Conservation (phyloP, 495 filamentous ascomycete species). For the Saxophila tyrrhenica region DNA sequence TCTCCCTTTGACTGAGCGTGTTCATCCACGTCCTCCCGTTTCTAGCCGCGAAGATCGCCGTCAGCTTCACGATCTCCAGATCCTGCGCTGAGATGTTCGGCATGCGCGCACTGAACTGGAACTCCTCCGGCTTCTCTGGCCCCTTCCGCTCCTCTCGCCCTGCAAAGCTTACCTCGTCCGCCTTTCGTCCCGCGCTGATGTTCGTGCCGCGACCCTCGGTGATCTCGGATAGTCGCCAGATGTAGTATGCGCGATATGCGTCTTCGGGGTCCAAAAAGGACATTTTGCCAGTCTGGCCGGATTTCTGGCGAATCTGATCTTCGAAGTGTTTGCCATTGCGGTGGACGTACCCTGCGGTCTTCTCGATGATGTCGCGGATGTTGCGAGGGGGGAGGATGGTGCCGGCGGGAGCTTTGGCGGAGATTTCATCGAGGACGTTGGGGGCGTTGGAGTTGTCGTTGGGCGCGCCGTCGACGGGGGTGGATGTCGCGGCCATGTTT, state of each 20-base stretch:
- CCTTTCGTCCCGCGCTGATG: conserved; percentile 62
- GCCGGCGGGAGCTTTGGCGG: conserved; percentile 62
- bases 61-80: conserved; percentile 82
- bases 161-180: conserved; percentile 27
- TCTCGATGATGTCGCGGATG: conserved; percentile 76
- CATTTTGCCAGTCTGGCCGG: conserved; percentile 81
- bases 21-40: conserved; percentile 88
- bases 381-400: conserved; percentile 77
- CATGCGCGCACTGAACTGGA: conserved; percentile 93
- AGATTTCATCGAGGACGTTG: conserved; percentile 38
- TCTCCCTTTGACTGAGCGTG: conserved; percentile 71
- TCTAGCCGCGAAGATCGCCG: conserved; percentile 81
- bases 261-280: conserved; percentile 75
- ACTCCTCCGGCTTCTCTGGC: conserved; percentile 76
- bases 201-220: conserved; percentile 69
- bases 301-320: conserved; percentile 56
- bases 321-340: conserved; percentile 71
- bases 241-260: conserved; percentile 77
- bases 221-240: conserved; percentile 81
- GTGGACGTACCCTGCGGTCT: conserved; percentile 89
- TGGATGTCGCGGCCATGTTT: conserved; percentile 22
- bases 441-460: conserved; percentile 45
- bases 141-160: conserved; percentile 55
- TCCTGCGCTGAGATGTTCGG: conserved; percentile 93
- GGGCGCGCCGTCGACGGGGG: conserved; percentile 33